Base-by-base conservation (phyloP, 2,329 filamentous ascomycete genomes). In the Clonostachys solani region DNA sequence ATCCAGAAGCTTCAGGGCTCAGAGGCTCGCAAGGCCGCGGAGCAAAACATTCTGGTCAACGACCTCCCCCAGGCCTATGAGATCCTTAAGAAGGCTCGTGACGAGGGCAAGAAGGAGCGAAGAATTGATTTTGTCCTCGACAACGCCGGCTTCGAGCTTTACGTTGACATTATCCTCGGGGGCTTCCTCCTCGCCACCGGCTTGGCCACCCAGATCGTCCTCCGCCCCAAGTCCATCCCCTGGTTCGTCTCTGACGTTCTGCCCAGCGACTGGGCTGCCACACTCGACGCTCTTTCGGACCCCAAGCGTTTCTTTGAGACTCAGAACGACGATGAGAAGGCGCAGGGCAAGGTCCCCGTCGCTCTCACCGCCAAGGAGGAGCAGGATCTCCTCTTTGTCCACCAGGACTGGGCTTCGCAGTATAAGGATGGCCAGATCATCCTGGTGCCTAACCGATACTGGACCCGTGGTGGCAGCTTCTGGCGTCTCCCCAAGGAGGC, bases 221-320 rank as follows among this genome's bases (percentile, higher is more conserved):
- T 99, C 10, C 92, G 96, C 60, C 92, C 94, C 45, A 99, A 99
- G 71, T 86, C 84, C 18, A 92, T 99, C 49, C 94, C 94, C 1
- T 99, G 94, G 94, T 99, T 97, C 62, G 94, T 99, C 43, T 96
- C 91, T 1, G 94, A 99, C 59, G 94, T 97, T 5, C 69, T 96
- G 12, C 92, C 92, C 0, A 77, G 74, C 38, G 94, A 99, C 68
- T 96, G 97, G 57, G 77, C 75, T 2, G 83, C 86, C n/a, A 78
- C 97, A 3, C 80, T 99, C 45, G 83, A 80, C 52, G 89, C 87
- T 5, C 78, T 99, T n/a, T 81, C 85, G 7, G 78, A 84, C 55
- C 89, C 94, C 1, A 83, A 86, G 56, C 59, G 68, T 12, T 96
- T 97, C 67, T 97, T 94, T 69, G 81, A 85, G 59, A 81, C 81